Base-by-base conservation (phyloP, 768 basidiomycete species). In the Aureoboletus auriporus region DNA sequence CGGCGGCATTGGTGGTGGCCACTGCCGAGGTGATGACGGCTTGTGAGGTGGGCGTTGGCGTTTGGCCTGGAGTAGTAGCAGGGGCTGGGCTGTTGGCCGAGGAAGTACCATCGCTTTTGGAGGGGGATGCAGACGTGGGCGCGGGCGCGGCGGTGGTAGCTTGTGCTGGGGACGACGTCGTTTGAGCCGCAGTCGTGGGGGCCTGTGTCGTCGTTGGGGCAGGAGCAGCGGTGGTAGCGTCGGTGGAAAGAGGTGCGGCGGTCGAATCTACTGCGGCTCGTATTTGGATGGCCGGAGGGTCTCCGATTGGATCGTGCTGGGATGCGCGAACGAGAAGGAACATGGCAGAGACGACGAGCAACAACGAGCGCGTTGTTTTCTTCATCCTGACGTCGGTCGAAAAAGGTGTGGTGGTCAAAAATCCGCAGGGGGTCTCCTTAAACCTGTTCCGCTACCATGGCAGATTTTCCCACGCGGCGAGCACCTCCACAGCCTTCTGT, bases 281-380 rank as follows among this genome's bases (percentile, higher is more conserved):
- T 42, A 60, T 47, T 54, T 61, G 57, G 42, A 52, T 17, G 23
- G 36, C 51, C 11, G 23, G 38, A 31, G 39, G 56, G 27, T 42
- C 49, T 39, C 51, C 43, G 28, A 63, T 51, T 39, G 50, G 51
- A 31, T 58, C 51, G 27, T 55, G 39, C 23, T 33, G 63, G 48
- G 53, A 65, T 38, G 55, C 61, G 39, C 58, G 44, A 13, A 55
- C 53, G 33, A 58, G 63, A 44, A 65, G 51, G 13, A 69, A 47
- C 35, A 65, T 34, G 37, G 58, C 61, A 29, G 62, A 62, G 23
- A 59, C 41, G 28, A 65, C 57, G 20, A 73, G 42, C 27, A 69
- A 42, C 28, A 72, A 54, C 34, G 58, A 51, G 14, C 51, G 56
- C 26, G 44, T 50, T 46, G 54, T 38, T 38, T 53, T 52, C 48